Percentiles rank a stretch among this genome's conserved stretches.
phyloP scores from a whole-genome alignment of 176 grass and related monocot genomes.

The Raddia guianensis region DNA sequence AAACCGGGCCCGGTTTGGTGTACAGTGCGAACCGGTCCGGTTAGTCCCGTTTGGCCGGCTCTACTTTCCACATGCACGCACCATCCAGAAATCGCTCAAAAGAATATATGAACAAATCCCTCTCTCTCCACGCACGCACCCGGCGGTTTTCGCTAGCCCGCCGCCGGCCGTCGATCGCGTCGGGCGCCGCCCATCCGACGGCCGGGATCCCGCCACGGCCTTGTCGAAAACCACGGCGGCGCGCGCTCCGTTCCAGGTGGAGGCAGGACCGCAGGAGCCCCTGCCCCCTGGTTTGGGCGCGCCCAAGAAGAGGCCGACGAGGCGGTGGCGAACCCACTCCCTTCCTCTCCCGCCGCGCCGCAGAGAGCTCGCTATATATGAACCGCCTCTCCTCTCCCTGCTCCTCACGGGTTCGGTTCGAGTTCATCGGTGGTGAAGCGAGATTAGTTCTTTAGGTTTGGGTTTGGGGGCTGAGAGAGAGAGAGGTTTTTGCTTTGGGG shows the following conservation, averaged over 20 bases:
- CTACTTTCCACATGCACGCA: neutral
- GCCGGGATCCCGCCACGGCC: neutral
- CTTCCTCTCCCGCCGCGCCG: neutral
- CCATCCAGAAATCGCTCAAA: neutral
- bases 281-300: constrained; percentile 2
- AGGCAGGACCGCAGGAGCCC: neutral
- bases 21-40: no score
- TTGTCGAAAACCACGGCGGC: constrained; percentile 33
- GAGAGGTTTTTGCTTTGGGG: neutral
- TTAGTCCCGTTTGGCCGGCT: no score
- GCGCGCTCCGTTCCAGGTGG: constrained; percentile 16
- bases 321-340: constrained; percentile 31
- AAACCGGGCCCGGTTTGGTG: no score
- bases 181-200: neutral
- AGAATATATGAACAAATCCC: neutral
- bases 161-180: neutral
- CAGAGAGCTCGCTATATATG: constrained; percentile 29
- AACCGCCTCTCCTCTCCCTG: neutral
- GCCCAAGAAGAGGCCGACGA: neutral
- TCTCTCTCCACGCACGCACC: neutral
- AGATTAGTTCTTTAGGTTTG: neutral
- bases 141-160: neutral
- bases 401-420: neutral
- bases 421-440: neutral
- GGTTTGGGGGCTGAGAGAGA: neutral